Evolutionary conservation across 305 asterid genomes (phyloP).

Genomic region (Solanum hybrid): DNA sequence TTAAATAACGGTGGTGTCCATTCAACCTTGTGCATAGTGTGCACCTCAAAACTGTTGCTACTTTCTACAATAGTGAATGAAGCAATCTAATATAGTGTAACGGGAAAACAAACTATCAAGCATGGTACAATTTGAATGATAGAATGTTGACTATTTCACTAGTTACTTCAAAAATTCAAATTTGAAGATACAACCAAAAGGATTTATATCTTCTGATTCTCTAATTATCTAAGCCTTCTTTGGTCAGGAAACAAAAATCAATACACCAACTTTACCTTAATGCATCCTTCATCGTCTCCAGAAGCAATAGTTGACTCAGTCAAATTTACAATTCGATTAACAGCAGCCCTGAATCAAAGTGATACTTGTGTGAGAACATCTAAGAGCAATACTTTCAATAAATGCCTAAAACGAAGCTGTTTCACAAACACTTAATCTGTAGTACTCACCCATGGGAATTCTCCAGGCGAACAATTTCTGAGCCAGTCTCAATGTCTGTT

Average conservation of each 20-base stretch:
- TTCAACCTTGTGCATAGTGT: neutral
- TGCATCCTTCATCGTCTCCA: conserved; percentile 82
- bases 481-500: conserved; percentile 81
- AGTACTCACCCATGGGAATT: conserved; percentile 64
- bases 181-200: neutral
- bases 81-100: neutral
- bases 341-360: conserved; percentile 53
- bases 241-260: neutral
- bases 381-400: neutral
- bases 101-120: neutral
- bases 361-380: neutral
- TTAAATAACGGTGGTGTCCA: neutral
- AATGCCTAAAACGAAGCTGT: neutral
- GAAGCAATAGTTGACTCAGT: conserved; percentile 84
- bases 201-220: neutral
- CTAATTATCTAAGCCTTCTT: neutral
- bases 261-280: conserved; percentile 44
- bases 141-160: neutral
- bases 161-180: neutral
- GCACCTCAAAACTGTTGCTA: neutral
- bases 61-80: neutral
- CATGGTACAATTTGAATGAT: neutral
- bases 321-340: conserved; percentile 68
- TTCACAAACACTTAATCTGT: neutral
- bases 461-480: conserved; percentile 52